Conservation (phyloP, 2,329 filamentous ascomycete species). For the Calonectria montana region DNA sequence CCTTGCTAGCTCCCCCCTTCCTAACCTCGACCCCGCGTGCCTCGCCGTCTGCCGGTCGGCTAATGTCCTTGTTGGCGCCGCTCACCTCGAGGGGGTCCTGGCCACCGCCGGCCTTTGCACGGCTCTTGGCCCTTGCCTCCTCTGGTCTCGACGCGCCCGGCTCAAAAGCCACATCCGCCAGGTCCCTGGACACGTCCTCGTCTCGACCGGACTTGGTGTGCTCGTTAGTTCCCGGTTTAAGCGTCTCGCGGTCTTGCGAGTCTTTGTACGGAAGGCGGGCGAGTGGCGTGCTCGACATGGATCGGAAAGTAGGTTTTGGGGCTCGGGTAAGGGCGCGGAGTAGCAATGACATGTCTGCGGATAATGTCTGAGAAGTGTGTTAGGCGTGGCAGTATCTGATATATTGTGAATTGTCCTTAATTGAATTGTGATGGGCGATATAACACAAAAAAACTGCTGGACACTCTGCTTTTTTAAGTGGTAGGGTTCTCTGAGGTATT, state of each 20-base stretch:
- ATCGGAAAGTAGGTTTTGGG: slow-evolving; percentile 35
- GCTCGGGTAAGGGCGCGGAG: slow-evolving; percentile 27
- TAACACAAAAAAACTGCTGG: background rate
- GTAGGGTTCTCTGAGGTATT: background rate
- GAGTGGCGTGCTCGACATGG: slow-evolving; percentile 48
- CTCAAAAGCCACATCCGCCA: slow-evolving; percentile 75
- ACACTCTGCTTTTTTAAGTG: background rate
- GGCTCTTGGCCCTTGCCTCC: slow-evolving; percentile 64
- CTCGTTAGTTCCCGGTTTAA: slow-evolving; percentile 75
- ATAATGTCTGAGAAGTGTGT: background rate
- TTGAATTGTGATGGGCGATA: background rate
- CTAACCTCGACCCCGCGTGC: slow-evolving; percentile 48
- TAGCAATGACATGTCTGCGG: slow-evolving; percentile 31
- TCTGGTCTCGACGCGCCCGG: slow-evolving; percentile 76
- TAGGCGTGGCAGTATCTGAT: too few species aligned
- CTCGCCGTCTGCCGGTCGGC: slow-evolving; percentile 50
- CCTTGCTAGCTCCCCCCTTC: slow-evolving; percentile 49
- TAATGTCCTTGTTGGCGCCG: slow-evolving; percentile 58
- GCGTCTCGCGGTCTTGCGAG: slow-evolving; percentile 67
- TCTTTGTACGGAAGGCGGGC: slow-evolving; percentile 58
- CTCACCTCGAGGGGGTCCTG: slow-evolving; percentile 53
- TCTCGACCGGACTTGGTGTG: slow-evolving; percentile 76
- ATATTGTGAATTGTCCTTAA: too few species aligned
- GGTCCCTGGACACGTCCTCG: slow-evolving; percentile 64
- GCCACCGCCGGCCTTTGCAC: slow-evolving; percentile 51